Conservation (phyloP, 2,329 filamentous ascomycete genomes). For the Fusarium concolor region DNA sequence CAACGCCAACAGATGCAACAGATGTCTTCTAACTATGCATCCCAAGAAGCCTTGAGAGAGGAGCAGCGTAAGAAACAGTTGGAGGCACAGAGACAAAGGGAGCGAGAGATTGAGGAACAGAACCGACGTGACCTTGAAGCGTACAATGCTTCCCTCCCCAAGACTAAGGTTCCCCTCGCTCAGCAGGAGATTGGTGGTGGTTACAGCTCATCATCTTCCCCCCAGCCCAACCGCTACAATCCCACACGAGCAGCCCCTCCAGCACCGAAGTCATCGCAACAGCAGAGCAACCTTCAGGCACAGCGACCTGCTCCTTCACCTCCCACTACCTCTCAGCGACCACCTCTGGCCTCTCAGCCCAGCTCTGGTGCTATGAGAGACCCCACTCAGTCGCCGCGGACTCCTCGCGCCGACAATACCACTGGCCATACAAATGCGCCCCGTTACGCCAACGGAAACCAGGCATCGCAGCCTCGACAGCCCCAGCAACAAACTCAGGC, state of each 20-base stretch:
- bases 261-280: constrained; percentile 71
- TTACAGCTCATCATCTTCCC: constrained; percentile 54
- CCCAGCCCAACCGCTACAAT: constrained; percentile 79
- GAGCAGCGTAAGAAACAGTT: constrained; percentile 72
- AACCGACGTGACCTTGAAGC: constrained; percentile 82
- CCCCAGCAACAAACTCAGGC: constrained; percentile 60
- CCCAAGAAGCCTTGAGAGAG: constrained; percentile 63
- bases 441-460: constrained; percentile 67
- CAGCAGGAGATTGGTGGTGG: constrained; percentile 89
- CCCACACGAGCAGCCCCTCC: constrained; percentile 86
- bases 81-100: constrained; percentile 65
- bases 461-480: constrained; percentile 62
- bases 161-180: constrained; percentile 81
- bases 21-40: constrained; percentile 65
- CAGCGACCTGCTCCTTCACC: constrained; percentile 86
- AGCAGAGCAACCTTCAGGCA: constrained; percentile 70
- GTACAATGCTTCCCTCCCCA: constrained; percentile 90
- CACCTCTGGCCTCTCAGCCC: constrained; percentile 62
- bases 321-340: constrained; percentile 57
- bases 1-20: constrained; percentile 70
- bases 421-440: constrained; percentile 62
- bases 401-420: constrained; percentile 61
- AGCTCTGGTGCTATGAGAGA: constrained; percentile 61
- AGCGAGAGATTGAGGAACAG: constrained; percentile 71
- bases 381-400: constrained; percentile 54